Percentiles rank a stretch among this genome's conserved stretches.
Conservation (phyloP, 2,329 filamentous ascomycete genomes). For the Stemphylium vesicarium region DNA sequence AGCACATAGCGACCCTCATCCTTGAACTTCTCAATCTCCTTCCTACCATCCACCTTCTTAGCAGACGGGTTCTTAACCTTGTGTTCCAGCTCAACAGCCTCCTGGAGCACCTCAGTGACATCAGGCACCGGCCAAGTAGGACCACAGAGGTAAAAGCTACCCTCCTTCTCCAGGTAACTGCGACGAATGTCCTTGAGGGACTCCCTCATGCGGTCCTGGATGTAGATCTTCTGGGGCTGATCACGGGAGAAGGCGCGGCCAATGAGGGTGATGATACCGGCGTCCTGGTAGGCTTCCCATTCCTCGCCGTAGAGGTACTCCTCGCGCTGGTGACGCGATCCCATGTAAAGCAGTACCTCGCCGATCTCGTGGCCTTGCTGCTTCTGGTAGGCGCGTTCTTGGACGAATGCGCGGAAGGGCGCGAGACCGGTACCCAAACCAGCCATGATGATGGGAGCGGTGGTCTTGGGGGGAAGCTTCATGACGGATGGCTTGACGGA, state of each 20-base stretch:
- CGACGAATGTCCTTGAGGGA: slow-evolving; percentile 80
- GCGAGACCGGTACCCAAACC: slow-evolving; percentile 97
- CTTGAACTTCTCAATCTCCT: slow-evolving; percentile 98
- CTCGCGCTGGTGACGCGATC: slow-evolving; percentile 94
- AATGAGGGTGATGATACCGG: slow-evolving; percentile 91
- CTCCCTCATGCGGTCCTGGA: slow-evolving; percentile 97
- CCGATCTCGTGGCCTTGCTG: slow-evolving; percentile 96
- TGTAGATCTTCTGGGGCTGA: slow-evolving; percentile 98
- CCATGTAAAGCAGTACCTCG: slow-evolving; percentile 92
- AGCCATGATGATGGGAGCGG: slow-evolving; percentile 96
- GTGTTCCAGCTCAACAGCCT: slow-evolving; percentile 82
- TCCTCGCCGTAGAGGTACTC: slow-evolving; percentile 99
- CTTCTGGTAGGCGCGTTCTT: slow-evolving; percentile 98
- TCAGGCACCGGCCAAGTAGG: slow-evolving; percentile 99
- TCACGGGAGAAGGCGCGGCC: slow-evolving; percentile 95
- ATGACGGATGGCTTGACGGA: slow-evolving; percentile 98
- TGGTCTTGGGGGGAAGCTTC: slow-evolving; percentile 90
- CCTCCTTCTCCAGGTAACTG: slow-evolving; percentile 85
- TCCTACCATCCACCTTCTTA: slow-evolving; percentile 82
- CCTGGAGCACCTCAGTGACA: slow-evolving; percentile 90
- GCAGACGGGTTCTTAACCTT: slow-evolving; percentile 57
- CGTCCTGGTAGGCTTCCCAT: slow-evolving; percentile 97
- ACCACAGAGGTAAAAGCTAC: slow-evolving; percentile 95
- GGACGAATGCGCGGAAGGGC: slow-evolving; percentile 98
- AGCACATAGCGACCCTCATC: slow-evolving; percentile 92